Percentiles rank a stretch among this genome's conserved stretches.
Evolutionary conservation across 1,284 basidiomycete genomes (phyloP).

Genomic region (Melampsora americana): DNA sequence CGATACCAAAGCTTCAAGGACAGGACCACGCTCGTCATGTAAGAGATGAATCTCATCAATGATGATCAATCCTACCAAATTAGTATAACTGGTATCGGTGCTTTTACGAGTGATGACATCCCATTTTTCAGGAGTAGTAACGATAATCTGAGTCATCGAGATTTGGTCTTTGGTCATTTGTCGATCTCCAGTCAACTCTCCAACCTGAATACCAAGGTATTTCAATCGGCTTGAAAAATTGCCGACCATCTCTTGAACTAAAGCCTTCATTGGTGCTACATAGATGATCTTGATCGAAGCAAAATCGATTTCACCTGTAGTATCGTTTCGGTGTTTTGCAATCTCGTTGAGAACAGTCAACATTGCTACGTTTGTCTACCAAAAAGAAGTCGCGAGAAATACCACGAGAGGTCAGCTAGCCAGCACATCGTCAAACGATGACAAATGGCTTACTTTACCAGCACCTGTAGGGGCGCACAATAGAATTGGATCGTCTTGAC

Average conservation of each 20-base stretch:
- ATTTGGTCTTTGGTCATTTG: constrained; percentile 99
- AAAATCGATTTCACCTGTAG: constrained; percentile 79
- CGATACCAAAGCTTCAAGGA: constrained; percentile 86
- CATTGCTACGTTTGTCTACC: constrained; percentile 91
- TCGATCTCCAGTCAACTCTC: constrained; percentile 93
- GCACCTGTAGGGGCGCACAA: constrained; percentile 98
- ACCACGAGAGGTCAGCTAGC: not conserved
- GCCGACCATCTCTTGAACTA: constrained; percentile 95
- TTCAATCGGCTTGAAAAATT: constrained; percentile 82
- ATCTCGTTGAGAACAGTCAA: constrained; percentile 86
- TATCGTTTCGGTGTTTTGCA: constrained; percentile 74
- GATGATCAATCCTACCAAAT: constrained; percentile 92
- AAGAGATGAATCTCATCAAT: constrained; percentile 97
- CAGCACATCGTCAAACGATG: not conserved
- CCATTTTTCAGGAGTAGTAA: constrained; percentile 97
- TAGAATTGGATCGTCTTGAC: constrained; percentile 82
- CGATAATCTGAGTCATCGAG: constrained; percentile 94
- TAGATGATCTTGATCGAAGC: constrained; percentile 96
- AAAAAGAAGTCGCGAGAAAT: constrained; percentile 6
- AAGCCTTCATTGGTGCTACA: constrained; percentile 97
- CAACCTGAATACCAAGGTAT: constrained; percentile 79
- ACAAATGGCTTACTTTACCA: constrained; percentile 63
- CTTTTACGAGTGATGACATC: constrained; percentile 98
- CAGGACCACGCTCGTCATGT: constrained; percentile 97
- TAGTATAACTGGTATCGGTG: constrained; percentile 94